Evolutionary conservation across 2,329 filamentous ascomycete genomes (phyloP).

Genomic region (Knufia fluminis): DNA sequence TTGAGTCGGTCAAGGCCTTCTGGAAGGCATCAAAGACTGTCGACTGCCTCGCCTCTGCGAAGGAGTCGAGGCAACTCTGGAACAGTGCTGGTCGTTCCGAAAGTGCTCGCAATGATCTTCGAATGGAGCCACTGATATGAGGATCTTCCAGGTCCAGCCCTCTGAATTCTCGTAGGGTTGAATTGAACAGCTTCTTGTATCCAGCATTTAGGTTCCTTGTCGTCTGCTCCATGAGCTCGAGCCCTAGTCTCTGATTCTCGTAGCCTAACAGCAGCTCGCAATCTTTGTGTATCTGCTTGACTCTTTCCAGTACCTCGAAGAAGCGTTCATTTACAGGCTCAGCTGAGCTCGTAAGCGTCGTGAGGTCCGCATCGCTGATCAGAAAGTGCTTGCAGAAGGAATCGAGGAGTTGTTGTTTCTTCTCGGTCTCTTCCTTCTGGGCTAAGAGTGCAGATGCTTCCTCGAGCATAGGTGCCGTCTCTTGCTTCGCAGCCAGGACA

Average conservation of each 20-base stretch:
- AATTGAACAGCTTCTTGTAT: conserved; percentile 92
- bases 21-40: conserved; percentile 85
- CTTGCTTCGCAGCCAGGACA: conserved; percentile 62
- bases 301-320: conserved; percentile 65
- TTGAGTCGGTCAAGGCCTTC: conserved; percentile 67
- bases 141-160: conserved; percentile 87
- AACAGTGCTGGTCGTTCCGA: conserved; percentile 85
- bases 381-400: conserved; percentile 77
- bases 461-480: conserved; percentile 64
- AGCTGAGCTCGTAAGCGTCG: conserved; percentile 64
- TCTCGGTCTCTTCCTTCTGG: conserved; percentile 65
- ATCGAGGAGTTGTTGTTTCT: conserved; percentile 69
- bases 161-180: conserved; percentile 91
- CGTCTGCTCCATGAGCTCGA: conserved; percentile 85
- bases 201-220: conserved; percentile 78
- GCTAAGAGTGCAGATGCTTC: conserved; percentile 66
- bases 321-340: conserved; percentile 80
- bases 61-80: conserved; percentile 85
- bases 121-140: conserved; percentile 76
- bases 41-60: conserved; percentile 80
- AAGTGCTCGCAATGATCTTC: conserved; percentile 72
- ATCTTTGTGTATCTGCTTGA: conserved; percentile 80
- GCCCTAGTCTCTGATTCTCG: conserved; percentile 76
- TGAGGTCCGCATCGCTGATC: conserved; percentile 67
- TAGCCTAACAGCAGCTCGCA: conserved; percentile 82